Evolutionary conservation across 2,329 filamentous ascomycete species (phyloP).

Genomic region (Penicillium thymicola): DNA sequence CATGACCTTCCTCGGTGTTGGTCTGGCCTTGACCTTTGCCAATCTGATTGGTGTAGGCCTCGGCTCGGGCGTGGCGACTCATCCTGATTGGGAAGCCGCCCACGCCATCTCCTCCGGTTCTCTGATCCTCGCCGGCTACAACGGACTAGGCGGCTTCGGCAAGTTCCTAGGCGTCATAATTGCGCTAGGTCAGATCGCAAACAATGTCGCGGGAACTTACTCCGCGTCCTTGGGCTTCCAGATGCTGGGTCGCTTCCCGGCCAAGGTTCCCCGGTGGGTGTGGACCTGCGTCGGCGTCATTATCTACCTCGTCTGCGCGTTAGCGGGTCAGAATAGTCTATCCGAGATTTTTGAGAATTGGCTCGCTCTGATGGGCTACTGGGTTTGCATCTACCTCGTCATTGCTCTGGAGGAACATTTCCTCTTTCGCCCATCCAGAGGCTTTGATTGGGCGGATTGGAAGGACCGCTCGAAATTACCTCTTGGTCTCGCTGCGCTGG

Average conservation of each 20-base stretch:
- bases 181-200: background rate
- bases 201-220: background rate
- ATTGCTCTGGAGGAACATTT: background rate
- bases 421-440: background rate
- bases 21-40: background rate
- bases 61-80: background rate
- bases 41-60: background rate
- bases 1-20: background rate
- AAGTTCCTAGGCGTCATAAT: background rate
- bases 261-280: background rate
- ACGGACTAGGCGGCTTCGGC: background rate
- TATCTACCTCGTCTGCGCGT: background rate
- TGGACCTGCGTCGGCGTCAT: background rate
- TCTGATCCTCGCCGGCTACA: background rate
- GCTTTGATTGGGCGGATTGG: background rate
- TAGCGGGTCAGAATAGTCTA: background rate
- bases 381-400: background rate
- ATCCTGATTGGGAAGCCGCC: background rate
- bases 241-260: background rate
- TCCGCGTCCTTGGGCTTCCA: background rate
- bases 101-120: background rate
- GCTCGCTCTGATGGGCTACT: background rate
- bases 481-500: background rate
- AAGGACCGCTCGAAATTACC: background rate
- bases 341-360: background rate